Conservation (phyloP, 2,329 filamentous ascomycete genomes). For the Xylariaceae sp. region DNA sequence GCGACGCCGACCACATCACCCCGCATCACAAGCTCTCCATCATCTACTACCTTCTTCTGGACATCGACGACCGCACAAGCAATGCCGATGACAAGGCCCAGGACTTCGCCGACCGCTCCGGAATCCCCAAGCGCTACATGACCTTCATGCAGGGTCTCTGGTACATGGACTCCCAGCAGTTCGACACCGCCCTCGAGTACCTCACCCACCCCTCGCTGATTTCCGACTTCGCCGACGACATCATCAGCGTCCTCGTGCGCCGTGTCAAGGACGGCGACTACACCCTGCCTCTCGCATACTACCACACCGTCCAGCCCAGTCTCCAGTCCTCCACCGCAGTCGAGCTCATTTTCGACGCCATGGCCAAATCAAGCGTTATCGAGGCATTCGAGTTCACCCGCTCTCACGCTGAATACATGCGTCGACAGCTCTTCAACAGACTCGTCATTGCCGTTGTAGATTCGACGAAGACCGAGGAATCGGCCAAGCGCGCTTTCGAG, state of each 20-base stretch:
- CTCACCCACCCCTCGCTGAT: slow-evolving; percentile 76
- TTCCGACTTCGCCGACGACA: slow-evolving; percentile 79
- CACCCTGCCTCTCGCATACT: slow-evolving; percentile 70
- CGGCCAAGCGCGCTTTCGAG: slow-evolving; percentile 59
- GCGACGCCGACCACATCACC: slow-evolving; percentile 56
- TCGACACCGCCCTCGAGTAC: slow-evolving; percentile 66
- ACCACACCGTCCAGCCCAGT: slow-evolving; percentile 69
- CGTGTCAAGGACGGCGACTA: slow-evolving; percentile 57
- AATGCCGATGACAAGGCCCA: slow-evolving; percentile 37
- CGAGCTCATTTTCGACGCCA: slow-evolving; percentile 63
- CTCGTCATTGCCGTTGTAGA: slow-evolving; percentile 58
- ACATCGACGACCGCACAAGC: slow-evolving; percentile 53
- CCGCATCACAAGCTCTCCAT: slow-evolving; percentile 78
- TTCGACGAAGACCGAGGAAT: slow-evolving; percentile 33
- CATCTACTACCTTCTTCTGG: slow-evolving; percentile 78
- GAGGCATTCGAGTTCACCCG: slow-evolving; percentile 73
- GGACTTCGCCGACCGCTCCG: slow-evolving; percentile 57
- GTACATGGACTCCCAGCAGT: slow-evolving; percentile 71
- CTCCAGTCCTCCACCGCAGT: slow-evolving; percentile 61
- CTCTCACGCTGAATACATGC: slow-evolving; percentile 57
- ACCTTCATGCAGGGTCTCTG: slow-evolving; percentile 80
- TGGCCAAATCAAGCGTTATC: slow-evolving; percentile 62
- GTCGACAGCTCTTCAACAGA: slow-evolving; percentile 62
- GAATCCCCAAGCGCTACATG: slow-evolving; percentile 71
- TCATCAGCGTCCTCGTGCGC: slow-evolving; percentile 64